Evolutionary conservation across 2,329 filamentous ascomycete genomes (phyloP), one percentile per base, ranked within the genome.

Genomic region (Cytospora piceicola): DNA sequence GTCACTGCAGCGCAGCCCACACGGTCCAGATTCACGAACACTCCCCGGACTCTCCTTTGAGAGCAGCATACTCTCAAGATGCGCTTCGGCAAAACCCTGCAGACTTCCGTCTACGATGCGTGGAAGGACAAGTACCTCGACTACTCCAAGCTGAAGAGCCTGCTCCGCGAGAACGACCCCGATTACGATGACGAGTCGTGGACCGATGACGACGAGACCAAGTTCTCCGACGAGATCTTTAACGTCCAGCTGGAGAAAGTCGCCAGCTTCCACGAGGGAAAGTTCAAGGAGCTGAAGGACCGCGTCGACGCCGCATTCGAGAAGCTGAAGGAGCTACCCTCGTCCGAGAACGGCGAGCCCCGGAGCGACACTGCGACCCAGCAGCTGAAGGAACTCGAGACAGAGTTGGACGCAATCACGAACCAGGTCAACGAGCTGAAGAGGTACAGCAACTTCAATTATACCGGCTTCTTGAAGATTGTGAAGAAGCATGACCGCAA

Each of bases 401-500:
- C 82, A 57, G 93, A 97, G 80, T 85, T 98, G 64, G 94, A 98
- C 77, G 79, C 80, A 62, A 95, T 98, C 77, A 95, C 92, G 39
- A 92, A 92, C 75, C 93, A 97, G 78, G 89, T 96, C 74, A 94
- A 90, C 76, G 92, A 96, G 81, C 85, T 99, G 71, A 95, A 97
- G 79, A 95, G 92, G 77, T 99, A 95, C 80, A 95, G 93, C 78
- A 91, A 90, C 70, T 90, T 97, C 81, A 99, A 99, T 81, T 99
- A 97, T 78, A 97, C 95, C 7, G 95, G 93, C 57, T 97, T 98
- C 79, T 85, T 97, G 75, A 99, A 99, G 83, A 96, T 96, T 57
- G 93, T 93, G 64, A 99, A 99, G 88, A 99, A 99, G 81, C 95
- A 99, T 79, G 95, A 99, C 79, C 91, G 95, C 71, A 96, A 94